Base-by-base conservation (phyloP, 2,329 filamentous ascomycete species). In the Pseudofabraea citricarpa region DNA sequence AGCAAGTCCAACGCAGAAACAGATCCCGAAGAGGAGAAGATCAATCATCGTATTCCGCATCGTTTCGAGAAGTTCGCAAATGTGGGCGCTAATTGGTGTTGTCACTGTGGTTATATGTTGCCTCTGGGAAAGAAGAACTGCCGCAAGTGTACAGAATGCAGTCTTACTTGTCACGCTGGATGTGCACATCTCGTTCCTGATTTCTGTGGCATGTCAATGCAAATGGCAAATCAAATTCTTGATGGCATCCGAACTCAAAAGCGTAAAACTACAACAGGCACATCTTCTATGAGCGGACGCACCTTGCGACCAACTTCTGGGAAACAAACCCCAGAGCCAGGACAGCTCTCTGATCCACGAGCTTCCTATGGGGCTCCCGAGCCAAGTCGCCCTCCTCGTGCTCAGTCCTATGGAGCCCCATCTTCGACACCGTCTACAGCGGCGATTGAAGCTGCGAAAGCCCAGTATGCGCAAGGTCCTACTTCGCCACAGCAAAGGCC, bases 161-260 rank as follows among this genome's bases (percentile, higher is more conserved):
- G 77, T 54, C 85, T 96, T 48, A 96, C 91, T 19, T 91, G 87
- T 50, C 93, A 98, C 66, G 84, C 89, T 16, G 78, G 86, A 46
- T 98, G 93, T 66, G 87, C 90, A 16, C 93, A 98, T 66, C 79
- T 98, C 54, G 91, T 98, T 23, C 93, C 93, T 16, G 93, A 98
- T 64, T 98, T 98, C 69, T 98, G 93, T 64, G 93, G 93, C 56
- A 98, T 98, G 90, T 94, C 90, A 21, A 97, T 97, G 93, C 87
- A 93, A 45, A 87, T 88, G 27, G 93, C 93, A 33, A 97, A 96
- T 64, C 83, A 94, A 60, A 96, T 98, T 52, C 67, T 97, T 43
- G 85, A 90, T 51, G 88, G 90, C 39, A 87, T 96, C 55, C 81
- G 88, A 59, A 82, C 81, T 39, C 83, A 86, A 47, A 94, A 90